A percentile compares a stretch with the other conserved stretches of the same genome.
Evolutionary conservation across 2,329 filamentous ascomycete species (phyloP).

Genomic region (Colletotrichum sansevieriae): DNA sequence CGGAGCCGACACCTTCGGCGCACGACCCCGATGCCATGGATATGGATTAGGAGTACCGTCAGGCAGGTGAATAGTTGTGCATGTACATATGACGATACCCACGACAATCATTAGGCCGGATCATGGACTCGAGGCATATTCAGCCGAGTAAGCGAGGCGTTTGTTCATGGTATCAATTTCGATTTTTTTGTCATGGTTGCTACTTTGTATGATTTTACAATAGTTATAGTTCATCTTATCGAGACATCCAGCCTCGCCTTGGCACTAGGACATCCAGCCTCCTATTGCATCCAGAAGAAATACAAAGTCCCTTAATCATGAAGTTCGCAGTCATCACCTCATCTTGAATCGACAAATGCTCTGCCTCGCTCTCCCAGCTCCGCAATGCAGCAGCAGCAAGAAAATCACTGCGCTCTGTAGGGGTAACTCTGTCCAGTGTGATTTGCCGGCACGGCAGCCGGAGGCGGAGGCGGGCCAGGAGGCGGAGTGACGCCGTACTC

Average conservation of each 20-base stretch:
- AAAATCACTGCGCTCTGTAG: conserved; percentile 40
- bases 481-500: conserved; percentile 54
- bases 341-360: conserved; percentile 26
- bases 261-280: conserved; percentile 18
- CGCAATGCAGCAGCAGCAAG: conserved; percentile 22
- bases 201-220: conserved; percentile 29
- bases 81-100: conserved; percentile 20
- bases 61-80: conserved; percentile 15
- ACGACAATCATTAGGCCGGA: not conserved
- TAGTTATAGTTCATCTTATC: conserved; percentile 11
- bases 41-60: conserved; percentile 61
- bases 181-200: conserved; percentile 7
- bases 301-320: conserved; percentile 17
- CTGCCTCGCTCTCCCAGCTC: not conserved
- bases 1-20: conserved; percentile 35
- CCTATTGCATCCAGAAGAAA: conserved; percentile 1
- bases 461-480: conserved; percentile 61
- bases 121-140: not conserved
- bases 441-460: conserved; percentile 45
- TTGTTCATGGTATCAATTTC: conserved; percentile 28
- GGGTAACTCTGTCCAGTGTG: conserved; percentile 53
- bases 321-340: conserved; percentile 1
- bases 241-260: conserved; percentile 14
- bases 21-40: conserved; percentile 76
- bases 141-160: conserved; percentile 20